A percentile compares a stretch with the other conserved stretches of the same genome.
These are phyloP conservation scores for Fusarium compactum DNA, from an alignment of 2,329 filamentous ascomycete genomes.

Conservation along the genomic window DNA sequence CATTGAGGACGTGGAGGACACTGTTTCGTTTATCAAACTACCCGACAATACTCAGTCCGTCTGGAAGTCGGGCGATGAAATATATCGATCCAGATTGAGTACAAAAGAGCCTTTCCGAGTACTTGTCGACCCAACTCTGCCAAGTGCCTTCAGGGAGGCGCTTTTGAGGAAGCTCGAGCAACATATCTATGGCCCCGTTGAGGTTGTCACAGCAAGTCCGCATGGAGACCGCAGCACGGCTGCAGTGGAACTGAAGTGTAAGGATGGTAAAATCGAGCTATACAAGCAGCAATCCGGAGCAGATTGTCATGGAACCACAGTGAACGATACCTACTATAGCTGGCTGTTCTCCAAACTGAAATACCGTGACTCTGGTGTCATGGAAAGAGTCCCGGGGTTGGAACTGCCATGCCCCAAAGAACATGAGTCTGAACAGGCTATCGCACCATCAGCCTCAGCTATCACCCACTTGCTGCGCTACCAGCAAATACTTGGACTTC, in stretches of 20 bases:
- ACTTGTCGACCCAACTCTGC: background rate
- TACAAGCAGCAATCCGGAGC: background rate
- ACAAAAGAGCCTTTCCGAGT: background rate
- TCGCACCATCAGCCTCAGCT: background rate
- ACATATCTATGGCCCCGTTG: background rate
- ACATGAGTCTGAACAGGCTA: background rate
- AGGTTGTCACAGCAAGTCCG: background rate
- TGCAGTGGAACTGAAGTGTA: background rate
- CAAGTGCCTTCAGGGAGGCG: background rate
- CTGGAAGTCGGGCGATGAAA: constrained; percentile 5
- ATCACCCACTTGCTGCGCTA: background rate
- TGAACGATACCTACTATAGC: background rate
- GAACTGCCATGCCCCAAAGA: background rate
- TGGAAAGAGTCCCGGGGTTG: background rate
- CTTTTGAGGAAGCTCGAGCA: background rate
- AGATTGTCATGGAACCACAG: background rate
- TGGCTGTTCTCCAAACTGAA: background rate
- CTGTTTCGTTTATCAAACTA: background rate
- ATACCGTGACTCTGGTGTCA: background rate
- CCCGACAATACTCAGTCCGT: background rate
- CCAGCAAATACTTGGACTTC: background rate
- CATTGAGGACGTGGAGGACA: background rate
- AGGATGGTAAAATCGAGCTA: background rate
- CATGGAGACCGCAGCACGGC: background rate
- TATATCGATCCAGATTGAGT: constrained; percentile 3